phyloP scores from a whole-genome alignment of 75 land plant genomes.

The Pinus albicaulis region DNA sequence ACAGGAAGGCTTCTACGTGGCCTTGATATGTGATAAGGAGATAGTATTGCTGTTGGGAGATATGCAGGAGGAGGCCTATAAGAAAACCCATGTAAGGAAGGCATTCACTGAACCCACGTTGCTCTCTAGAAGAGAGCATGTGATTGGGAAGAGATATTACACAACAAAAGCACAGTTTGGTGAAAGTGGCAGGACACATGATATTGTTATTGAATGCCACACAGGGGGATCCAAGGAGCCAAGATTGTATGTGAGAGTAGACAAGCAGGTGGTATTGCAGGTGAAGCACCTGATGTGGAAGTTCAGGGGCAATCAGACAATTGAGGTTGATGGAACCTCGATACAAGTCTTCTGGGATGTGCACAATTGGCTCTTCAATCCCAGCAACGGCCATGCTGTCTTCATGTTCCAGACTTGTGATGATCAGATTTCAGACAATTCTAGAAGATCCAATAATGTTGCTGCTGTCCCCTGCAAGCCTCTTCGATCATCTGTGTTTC shows the following conservation, averaged over 20 bases:
- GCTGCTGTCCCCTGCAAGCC: constrained; percentile 16
- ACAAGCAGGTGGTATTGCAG: constrained; percentile 44
- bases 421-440: constrained; percentile 21
- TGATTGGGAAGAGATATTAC: constrained; percentile 42
- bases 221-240: constrained; percentile 27
- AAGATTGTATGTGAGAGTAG: constrained; percentile 38
- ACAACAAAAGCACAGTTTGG: constrained; percentile 48
- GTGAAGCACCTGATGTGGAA: constrained; percentile 62
- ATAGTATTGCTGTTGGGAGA: constrained; percentile 30
- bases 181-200: constrained; percentile 41
- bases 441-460: constrained; percentile 20
- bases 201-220: constrained; percentile 49
- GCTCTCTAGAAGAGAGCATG: constrained; percentile 45
- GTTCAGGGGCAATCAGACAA: constrained; percentile 61
- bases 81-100: constrained; percentile 21
- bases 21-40: constrained; percentile 17
- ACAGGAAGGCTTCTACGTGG: constrained; percentile 24
- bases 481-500: constrained; percentile 22
- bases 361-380: constrained; percentile 57
- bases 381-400: constrained; percentile 31
- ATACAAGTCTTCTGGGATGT: constrained; percentile 63
- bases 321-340: constrained; percentile 41
- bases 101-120: background rate
- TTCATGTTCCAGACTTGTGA: constrained; percentile 42
- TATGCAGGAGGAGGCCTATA: constrained; percentile 27